Evolutionary conservation across 768 basidiomycete genomes (phyloP), one percentile per base, ranked within the genome.

Genomic region (Boletus bicolor): DNA sequence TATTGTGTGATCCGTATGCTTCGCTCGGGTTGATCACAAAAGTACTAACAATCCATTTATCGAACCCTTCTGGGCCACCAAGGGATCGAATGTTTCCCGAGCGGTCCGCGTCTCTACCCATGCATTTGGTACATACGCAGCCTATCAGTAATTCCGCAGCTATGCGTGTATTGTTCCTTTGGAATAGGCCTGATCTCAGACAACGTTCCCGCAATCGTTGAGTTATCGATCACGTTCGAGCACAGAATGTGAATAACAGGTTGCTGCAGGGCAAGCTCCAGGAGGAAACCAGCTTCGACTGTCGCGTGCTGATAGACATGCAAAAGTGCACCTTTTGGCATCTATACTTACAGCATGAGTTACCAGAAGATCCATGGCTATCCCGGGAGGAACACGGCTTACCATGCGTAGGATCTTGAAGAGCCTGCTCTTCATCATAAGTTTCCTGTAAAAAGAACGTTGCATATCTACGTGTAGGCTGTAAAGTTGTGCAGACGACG

Each of bases 311-410:
- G 69, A 56, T 80, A 79, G 1, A 69, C 73, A 51, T 80, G 78
- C 2, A 81, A 62, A 12, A 81, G 59, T 1, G 69, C 76, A 11
- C 80, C 79, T 63, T 79, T 81, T 11, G 79, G 80, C 76, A 80
- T 77, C 75, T 75, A 42, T 28, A 24, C n/a, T 30, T 10, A 28
- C 21, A 8, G 26, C 26, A 30, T 49, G 11, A 14, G 5, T 56
- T 19, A 30, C 15, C 4, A 24, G 17, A 26, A 19, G n/a, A 26
- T 37, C 36, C 28, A 37, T 43, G 28, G 4, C n/a, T 7, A 39
- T 46, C n/a, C 26, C 3, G 28, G 19, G 38, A 11, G 10, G 8
- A 41, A 38, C 7, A 32, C 30, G 2, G 19, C 58, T 59, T 34
- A 70, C 77, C 67, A 69, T 73, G 53, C 64, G 65, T 32, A 81